Evolutionary conservation across 495 filamentous ascomycete genomes (phyloP).

Genomic region (Xylaria intraflava): DNA sequence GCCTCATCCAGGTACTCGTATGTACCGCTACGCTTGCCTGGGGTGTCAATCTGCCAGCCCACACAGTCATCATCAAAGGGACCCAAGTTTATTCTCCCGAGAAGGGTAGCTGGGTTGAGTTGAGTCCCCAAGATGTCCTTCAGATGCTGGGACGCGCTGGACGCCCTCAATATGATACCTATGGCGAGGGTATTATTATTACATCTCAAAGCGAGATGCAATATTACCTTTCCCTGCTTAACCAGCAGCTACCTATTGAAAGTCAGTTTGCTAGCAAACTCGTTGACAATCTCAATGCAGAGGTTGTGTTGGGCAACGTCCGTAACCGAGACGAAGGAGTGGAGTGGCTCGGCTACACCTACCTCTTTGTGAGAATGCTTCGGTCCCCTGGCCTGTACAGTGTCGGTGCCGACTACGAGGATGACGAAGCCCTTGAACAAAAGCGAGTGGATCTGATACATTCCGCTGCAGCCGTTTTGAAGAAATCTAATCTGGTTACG

Average conservation of each 20-base stretch:
- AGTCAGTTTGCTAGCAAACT: constrained; percentile 90
- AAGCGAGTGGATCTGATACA: constrained; percentile 95
- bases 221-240: constrained; percentile 92
- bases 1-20: constrained; percentile 87
- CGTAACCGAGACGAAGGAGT: constrained; percentile 89
- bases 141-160: constrained; percentile 98
- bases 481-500: constrained; percentile 81
- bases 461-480: constrained; percentile 81
- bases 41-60: constrained; percentile 92
- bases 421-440: constrained; percentile 86
- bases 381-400: constrained; percentile 93
- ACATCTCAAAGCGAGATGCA: constrained; percentile 91
- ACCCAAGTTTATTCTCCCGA: constrained; percentile 98
- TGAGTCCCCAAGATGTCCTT: constrained; percentile 94
- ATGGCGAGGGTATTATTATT: constrained; percentile 97
- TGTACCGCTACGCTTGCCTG: constrained; percentile 94
- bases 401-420: constrained; percentile 90
- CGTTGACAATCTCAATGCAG: constrained; percentile 94
- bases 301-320: constrained; percentile 94
- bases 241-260: constrained; percentile 96
- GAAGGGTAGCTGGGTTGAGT: constrained; percentile 96
- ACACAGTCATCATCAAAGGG: constrained; percentile 95
- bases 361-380: constrained; percentile 96
- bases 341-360: constrained; percentile 98
- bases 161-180: constrained; percentile 93